Evolutionary conservation across 306 rosid genomes (phyloP).

Genomic region (Quercus mongolica): DNA sequence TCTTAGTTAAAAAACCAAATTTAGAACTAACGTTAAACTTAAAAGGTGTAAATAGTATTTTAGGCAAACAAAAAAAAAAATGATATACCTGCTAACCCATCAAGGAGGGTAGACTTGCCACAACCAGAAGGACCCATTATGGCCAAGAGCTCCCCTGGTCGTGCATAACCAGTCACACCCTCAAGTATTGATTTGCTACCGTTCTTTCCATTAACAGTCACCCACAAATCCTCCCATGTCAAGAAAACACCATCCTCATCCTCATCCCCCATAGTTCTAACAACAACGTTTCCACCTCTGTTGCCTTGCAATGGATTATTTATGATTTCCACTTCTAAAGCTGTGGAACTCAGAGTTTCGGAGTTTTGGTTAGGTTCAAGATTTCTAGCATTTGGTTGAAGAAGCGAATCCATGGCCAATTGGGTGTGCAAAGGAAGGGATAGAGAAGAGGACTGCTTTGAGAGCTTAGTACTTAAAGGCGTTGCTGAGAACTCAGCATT

Average conservation of each 20-base stretch:
- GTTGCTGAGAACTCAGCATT: too few species aligned
- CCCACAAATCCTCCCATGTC: constrained; percentile 40
- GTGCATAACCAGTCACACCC: constrained; percentile 36
- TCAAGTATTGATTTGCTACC: constrained; percentile 24
- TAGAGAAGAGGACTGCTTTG: background rate
- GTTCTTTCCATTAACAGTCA: constrained; percentile 9
- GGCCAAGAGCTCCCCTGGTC: constrained; percentile 39
- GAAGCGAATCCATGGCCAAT: background rate
- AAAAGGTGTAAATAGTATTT: too few species aligned
- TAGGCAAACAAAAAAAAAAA: background rate
- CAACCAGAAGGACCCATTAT: constrained; percentile 50
- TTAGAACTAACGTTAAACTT: too few species aligned
- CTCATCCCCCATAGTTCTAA: background rate
- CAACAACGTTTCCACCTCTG: background rate
- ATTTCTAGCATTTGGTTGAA: background rate
- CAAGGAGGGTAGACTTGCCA: constrained; percentile 50
- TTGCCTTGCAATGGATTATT: background rate
- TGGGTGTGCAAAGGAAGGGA: background rate
- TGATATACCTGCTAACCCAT: constrained; percentile 32
- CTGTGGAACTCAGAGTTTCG: background rate
- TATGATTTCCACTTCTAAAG: background rate
- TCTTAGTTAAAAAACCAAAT: too few species aligned
- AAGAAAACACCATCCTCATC: constrained; percentile 21
- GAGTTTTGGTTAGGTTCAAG: background rate
- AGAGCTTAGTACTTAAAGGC: too few species aligned